These are phyloP conservation scores for Anthoceros angustus DNA, from an alignment of 225 moss, liverwort and hornwort genomes.

Conservation along the genomic window DNA sequence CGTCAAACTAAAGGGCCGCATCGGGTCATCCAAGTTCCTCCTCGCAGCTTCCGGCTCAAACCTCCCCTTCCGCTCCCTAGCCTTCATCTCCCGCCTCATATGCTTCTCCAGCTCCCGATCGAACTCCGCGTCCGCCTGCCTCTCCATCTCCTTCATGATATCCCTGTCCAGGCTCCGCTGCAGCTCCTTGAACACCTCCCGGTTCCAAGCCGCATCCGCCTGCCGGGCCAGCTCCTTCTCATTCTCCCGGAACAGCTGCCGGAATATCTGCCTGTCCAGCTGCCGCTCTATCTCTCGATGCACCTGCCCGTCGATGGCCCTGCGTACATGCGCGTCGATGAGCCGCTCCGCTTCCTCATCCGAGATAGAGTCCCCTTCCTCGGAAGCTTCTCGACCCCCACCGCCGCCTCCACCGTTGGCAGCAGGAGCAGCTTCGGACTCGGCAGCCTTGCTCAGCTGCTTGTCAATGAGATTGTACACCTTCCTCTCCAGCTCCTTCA, in stretches of 20 bases:
- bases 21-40: not conserved
- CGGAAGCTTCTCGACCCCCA: too few species aligned
- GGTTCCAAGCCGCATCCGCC: not conserved
- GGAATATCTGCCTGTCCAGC: not conserved
- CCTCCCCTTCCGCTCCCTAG: not conserved
- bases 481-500: too few species aligned
- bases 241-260: not conserved
- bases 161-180: not conserved
- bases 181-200: slow-evolving; percentile 1
- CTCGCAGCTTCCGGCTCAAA: not conserved
- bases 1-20: not conserved
- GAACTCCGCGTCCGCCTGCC: not conserved
- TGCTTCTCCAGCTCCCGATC: not conserved
- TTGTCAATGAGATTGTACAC: too few species aligned
- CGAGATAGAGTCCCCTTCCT: not conserved
- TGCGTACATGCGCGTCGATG: not conserved
- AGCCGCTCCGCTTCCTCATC: not conserved
- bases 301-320: not conserved
- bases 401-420: too few species aligned
- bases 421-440: too few species aligned
- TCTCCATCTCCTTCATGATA: not conserved
- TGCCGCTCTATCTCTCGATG: not conserved
- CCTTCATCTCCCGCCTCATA: not conserved
- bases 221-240: not conserved
- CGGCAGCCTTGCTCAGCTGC: too few species aligned